Evolutionary conservation across 1,284 basidiomycete genomes (phyloP).

Genomic region (Moniliophthora roreri): DNA sequence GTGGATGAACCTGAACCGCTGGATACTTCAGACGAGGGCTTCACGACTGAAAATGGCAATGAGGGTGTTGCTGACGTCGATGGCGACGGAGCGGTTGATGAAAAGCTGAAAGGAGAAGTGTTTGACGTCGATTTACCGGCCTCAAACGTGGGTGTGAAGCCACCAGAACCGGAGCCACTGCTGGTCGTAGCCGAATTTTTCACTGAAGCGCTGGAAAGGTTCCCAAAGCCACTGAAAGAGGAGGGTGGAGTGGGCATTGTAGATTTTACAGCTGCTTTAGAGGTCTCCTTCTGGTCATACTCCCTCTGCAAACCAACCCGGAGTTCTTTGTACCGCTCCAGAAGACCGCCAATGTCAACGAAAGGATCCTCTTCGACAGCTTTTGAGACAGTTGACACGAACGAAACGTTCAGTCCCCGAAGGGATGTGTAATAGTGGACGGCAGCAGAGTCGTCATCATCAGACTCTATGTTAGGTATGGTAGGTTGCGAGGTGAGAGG

Average conservation of each 20-base stretch:
- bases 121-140: slow-evolving; percentile 14
- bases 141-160: slow-evolving; percentile 19
- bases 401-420: slow-evolving; percentile 78
- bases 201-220: slow-evolving; percentile 15
- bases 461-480: slow-evolving; percentile 8
- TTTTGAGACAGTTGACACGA: slow-evolving; percentile 62
- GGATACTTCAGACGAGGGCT: background rate
- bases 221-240: slow-evolving; percentile 30
- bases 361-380: slow-evolving; percentile 77
- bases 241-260: slow-evolving; percentile 45
- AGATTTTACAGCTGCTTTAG: slow-evolving; percentile 12
- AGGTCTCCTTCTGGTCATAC: slow-evolving; percentile 37
- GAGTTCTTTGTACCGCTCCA: slow-evolving; percentile 67
- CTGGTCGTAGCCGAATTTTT: slow-evolving; percentile 12
- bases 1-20: slow-evolving; percentile 1
- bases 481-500: slow-evolving; percentile 12
- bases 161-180: slow-evolving; percentile 11
- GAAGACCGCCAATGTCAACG: slow-evolving; percentile 58
- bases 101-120: slow-evolving; percentile 23
- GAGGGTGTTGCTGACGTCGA: slow-evolving; percentile 15
- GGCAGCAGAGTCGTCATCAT: slow-evolving; percentile 24
- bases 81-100: slow-evolving; percentile 12
- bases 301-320: slow-evolving; percentile 59
- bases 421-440: slow-evolving; percentile 69
- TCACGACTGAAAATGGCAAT: slow-evolving; percentile 13